Conservation (phyloP, 768 basidiomycete species). For the Tylopilus balloui region DNA sequence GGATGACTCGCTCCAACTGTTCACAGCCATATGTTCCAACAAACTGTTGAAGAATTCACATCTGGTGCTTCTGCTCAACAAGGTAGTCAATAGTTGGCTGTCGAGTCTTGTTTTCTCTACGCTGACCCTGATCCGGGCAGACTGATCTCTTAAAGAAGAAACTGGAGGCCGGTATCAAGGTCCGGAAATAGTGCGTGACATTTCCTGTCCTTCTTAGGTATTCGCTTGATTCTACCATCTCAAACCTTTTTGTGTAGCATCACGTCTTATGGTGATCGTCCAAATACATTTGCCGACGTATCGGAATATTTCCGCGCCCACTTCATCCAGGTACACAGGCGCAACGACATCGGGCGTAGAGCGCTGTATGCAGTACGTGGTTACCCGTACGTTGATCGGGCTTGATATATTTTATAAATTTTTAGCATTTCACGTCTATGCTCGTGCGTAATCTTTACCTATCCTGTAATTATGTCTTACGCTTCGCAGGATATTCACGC, state of each 20-base stretch:
- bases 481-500: slow-evolving; percentile 55
- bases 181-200: slow-evolving; percentile 69
- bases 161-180: slow-evolving; percentile 58
- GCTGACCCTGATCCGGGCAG: slow-evolving; percentile 33
- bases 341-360: slow-evolving; percentile 55
- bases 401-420: slow-evolving; percentile 8
- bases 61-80: slow-evolving; percentile 73
- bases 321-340: slow-evolving; percentile 70
- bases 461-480: background rate
- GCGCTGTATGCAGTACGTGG: slow-evolving; percentile 60
- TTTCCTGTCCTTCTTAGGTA: slow-evolving; percentile 1
- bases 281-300: slow-evolving; percentile 66
- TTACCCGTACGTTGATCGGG: background rate
- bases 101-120: slow-evolving; percentile 3
- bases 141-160: slow-evolving; percentile 72
- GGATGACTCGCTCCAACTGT: slow-evolving; percentile 77
- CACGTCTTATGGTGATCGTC: slow-evolving; percentile 69
- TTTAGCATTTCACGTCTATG: slow-evolving; percentile 69
- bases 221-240: background rate
- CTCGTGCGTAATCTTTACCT: slow-evolving; percentile 39
- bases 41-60: slow-evolving; percentile 68
- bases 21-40: slow-evolving; percentile 71
- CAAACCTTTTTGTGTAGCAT: slow-evolving; percentile 42
- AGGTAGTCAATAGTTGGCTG: slow-evolving; percentile 48
- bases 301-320: slow-evolving; percentile 83